Base-by-base conservation (phyloP, 257 asterid genomes). In the Nicotiana knightiana region DNA sequence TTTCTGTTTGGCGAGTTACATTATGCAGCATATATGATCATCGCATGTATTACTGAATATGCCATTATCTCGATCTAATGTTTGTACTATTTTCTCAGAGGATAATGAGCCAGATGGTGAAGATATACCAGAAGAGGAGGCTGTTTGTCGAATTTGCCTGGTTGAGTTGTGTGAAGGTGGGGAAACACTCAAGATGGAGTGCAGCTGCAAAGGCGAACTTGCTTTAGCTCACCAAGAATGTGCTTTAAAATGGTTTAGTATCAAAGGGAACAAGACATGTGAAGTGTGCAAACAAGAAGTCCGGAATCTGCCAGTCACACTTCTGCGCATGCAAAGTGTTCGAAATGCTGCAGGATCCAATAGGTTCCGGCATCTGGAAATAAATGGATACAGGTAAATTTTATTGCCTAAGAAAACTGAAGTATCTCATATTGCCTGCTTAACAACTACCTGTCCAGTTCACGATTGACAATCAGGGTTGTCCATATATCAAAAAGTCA, bases 201-300 rank as follows among this genome's bases (percentile, higher is more conserved):
- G 99, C 66, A 93, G 94, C 88, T 93, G 99, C 97, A 95, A 89
- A 88, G 99, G 98, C 11, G 97, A 93, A 86, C 97, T 93, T 26
- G 94, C 97, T 67, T 81, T 93, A 86, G 98, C 98, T 83, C 99
- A 95, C 89, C 90, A 86, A 89, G 97, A 93, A 80, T 95, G 99
- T 85, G 99, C 98, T 3, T 26, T 93, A 21, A 95, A 93, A 90
- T 95, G 98, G 99, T 95, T 95, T 83, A 85, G 93, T 84, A 91
- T 95, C 77, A 93, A 95, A 89, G 99, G 99, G 30, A 95, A 93
- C 93, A 95, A 89, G 87, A 93, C 93, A 2, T 95, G 99, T 80
- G 99, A 95, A 62, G 93, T 95, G 70, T 95, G 99, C 94, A 92
- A 91, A 83, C 93, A 93, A 89, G 94, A 95, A 81, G 98, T 95